phyloP scores from a whole-genome alignment of 306 rosid genomes.

The Arachis stenosperma region DNA sequence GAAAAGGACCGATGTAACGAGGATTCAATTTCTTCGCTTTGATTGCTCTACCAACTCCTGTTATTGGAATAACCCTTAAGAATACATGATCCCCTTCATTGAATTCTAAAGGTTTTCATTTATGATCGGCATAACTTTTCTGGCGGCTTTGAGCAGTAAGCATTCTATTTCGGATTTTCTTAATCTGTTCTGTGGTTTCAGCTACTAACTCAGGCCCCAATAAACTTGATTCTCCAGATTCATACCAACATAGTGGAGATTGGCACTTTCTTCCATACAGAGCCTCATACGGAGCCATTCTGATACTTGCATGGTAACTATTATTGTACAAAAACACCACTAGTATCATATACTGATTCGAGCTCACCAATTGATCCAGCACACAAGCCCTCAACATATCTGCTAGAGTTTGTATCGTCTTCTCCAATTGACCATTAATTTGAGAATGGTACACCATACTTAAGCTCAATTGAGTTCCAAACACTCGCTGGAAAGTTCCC shows the following conservation, averaged over 20 bases:
- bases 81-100: not conserved
- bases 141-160: not conserved
- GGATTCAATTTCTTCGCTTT: too few species aligned
- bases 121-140: not conserved
- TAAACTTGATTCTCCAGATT: too few species aligned
- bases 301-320: too few species aligned
- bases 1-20: not conserved
- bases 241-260: too few species aligned
- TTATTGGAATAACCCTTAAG: not conserved
- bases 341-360: not conserved
- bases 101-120: not conserved
- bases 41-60: not conserved
- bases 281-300: too few species aligned
- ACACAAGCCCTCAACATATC: not conserved
- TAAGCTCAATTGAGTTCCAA: too few species aligned
- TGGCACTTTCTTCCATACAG: too few species aligned
- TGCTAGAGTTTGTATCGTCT: not conserved
- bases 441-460: too few species aligned
- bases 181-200: too few species aligned
- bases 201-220: too few species aligned
- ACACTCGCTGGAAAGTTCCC: too few species aligned
- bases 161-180: not conserved
- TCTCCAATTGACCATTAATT: not conserved
- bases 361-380: not conserved
- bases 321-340: too few species aligned